Evolutionary conservation across 2,329 filamentous ascomycete genomes (phyloP).

Genomic region (Lachnellula subtilissima): DNA sequence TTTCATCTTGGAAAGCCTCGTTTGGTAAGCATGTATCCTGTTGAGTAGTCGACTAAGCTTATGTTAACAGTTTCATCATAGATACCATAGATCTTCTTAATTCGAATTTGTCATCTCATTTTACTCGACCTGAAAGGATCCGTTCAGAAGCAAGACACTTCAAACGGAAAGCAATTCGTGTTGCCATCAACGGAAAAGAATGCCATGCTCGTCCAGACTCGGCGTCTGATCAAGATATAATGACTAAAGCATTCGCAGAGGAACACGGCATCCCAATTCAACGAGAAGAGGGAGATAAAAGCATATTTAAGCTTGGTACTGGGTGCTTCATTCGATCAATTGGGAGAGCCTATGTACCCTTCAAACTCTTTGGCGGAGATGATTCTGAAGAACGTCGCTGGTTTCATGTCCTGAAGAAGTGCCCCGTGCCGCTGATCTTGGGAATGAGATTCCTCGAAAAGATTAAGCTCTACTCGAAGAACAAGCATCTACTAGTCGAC

Average conservation of each 20-base stretch:
- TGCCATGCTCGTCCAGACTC: slow-evolving; percentile 9
- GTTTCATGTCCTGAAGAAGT: slow-evolving; percentile 9
- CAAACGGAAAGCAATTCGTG: slow-evolving; percentile 5
- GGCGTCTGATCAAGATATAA: slow-evolving; percentile 6
- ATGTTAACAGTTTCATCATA: too few species aligned
- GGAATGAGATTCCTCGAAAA: slow-evolving; percentile 4
- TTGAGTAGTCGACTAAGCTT: too few species aligned
- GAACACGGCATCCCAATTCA: slow-evolving; percentile 2
- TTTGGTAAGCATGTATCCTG: too few species aligned
- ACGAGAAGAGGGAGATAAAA: not conserved
- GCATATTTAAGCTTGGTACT: not conserved
- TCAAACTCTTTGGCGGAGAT: not conserved
- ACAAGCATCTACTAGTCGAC: slow-evolving; percentile 4
- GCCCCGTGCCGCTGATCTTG: slow-evolving; percentile 8
- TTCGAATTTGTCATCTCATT: too few species aligned
- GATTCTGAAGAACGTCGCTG: not conserved
- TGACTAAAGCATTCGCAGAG: slow-evolving; percentile 5
- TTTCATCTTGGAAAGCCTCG: too few species aligned
- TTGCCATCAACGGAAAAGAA: not conserved
- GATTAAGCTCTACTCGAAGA: slow-evolving; percentile 3
- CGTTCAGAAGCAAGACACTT: not conserved
- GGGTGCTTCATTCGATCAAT: not conserved
- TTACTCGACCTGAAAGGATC: too few species aligned
- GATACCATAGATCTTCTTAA: too few species aligned
- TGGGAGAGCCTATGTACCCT: slow-evolving; percentile 3